These are phyloP conservation scores for Bryum argenteum DNA, from an alignment of 225 moss, liverwort and hornwort species.

Conservation along the genomic window DNA sequence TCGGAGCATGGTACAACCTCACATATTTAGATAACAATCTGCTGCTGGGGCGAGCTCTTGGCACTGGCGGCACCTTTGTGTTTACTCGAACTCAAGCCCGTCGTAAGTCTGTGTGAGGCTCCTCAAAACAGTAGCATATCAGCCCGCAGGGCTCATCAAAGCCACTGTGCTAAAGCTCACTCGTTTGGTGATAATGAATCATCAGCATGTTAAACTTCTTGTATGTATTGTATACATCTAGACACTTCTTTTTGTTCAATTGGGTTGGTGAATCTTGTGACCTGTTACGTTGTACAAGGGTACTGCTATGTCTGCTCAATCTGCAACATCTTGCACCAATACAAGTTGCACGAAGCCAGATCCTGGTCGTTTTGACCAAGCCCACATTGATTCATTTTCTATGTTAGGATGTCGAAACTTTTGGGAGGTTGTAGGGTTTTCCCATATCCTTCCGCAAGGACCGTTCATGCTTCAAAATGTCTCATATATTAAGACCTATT, in stretches of 20 bases:
- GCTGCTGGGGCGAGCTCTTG: slow-evolving; percentile 83
- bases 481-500: no score
- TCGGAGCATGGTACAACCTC: slow-evolving; percentile 75
- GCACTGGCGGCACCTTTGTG: slow-evolving; percentile 76
- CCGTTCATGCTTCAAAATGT: no score
- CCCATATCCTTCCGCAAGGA: no score
- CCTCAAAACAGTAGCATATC: slow-evolving; percentile 3
- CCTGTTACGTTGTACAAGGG: neutral
- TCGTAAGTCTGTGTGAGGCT: slow-evolving; percentile 22
- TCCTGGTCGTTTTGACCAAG: no score
- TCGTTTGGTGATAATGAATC: slow-evolving; percentile 8
- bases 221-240: slow-evolving; percentile 12
- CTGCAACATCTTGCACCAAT: slow-evolving; percentile 7
- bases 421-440: no score
- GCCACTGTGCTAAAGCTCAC: slow-evolving; percentile 14
- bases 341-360: neutral
- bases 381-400: neutral
- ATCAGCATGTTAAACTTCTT: slow-evolving; percentile 10
- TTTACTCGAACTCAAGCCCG: slow-evolving; percentile 72
- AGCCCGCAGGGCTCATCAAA: neutral
- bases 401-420: no score
- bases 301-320: neutral
- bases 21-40: slow-evolving; percentile 70
- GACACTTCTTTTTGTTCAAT: neutral
- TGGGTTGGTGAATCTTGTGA: neutral